These are phyloP conservation scores for Penicillium digitatum DNA, from an alignment of 2,329 filamentous ascomycete species.

Conservation along the genomic window DNA sequence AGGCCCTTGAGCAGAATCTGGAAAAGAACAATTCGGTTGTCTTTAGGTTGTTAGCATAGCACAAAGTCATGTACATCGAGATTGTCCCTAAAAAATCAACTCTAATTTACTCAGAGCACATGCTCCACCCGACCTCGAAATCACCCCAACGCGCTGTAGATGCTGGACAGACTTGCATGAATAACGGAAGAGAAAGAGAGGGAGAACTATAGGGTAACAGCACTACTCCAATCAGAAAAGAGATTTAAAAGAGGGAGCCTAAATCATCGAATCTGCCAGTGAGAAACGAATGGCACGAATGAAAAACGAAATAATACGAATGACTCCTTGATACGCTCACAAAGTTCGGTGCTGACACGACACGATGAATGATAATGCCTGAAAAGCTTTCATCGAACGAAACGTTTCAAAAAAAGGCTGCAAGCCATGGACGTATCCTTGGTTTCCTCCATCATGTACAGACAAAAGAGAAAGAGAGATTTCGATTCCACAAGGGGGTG, in stretches of 20 bases:
- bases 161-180: background rate
- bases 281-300: conserved; percentile 2
- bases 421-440: conserved; percentile 23
- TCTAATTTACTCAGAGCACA: background rate
- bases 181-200: background rate
- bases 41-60: background rate
- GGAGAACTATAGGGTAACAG: background rate
- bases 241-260: background rate
- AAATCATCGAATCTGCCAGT: background rate
- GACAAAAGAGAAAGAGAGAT: conserved; percentile 19
- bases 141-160: background rate
- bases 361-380: conserved; percentile 8
- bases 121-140: background rate
- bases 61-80: background rate
- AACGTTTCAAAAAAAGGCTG: background rate
- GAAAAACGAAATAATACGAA: conserved; percentile 6
- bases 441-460: conserved; percentile 31
- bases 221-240: background rate
- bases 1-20: background rate
- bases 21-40: background rate
- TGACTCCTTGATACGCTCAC: conserved; percentile 9
- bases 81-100: background rate
- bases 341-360: conserved; percentile 8
- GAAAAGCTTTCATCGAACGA: conserved; percentile 1
- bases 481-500: conserved; percentile 10